These are phyloP conservation scores for Cardiospermum halicacabum DNA, from an alignment of 345 rosid species.

Conservation along the genomic window DNA sequence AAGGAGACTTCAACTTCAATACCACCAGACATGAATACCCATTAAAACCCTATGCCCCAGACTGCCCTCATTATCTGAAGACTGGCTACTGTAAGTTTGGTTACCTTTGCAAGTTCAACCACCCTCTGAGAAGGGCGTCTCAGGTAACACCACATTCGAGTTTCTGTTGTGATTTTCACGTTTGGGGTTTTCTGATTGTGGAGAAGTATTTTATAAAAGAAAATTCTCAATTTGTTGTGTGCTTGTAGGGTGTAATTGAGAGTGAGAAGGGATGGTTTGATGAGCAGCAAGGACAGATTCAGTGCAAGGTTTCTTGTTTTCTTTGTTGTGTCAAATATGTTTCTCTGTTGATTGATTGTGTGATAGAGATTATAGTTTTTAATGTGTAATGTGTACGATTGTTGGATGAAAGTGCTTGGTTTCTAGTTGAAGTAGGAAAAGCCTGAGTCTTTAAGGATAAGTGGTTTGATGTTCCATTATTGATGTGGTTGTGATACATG, in stretches of 20 bases:
- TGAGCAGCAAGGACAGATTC: conserved; percentile 16
- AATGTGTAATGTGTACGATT: conserved; percentile 4
- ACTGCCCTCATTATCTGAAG: conserved; percentile 18
- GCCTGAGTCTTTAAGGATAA: background rate
- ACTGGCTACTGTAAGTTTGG: conserved; percentile 23
- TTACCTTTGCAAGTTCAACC: conserved; percentile 23
- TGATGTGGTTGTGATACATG: background rate
- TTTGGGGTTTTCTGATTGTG: background rate
- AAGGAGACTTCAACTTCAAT: background rate
- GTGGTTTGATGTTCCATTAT: too few species aligned
- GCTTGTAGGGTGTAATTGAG: conserved; percentile 15
- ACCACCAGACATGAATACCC: conserved; percentile 15
- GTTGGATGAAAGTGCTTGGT: background rate
- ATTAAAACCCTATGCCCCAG: conserved; percentile 19
- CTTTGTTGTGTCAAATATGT: conserved; percentile 8
- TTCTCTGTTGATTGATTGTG: background rate
- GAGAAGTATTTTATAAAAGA: background rate
- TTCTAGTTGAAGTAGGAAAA: background rate
- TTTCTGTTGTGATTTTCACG: background rate
- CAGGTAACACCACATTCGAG: background rate
- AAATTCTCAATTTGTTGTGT: background rate
- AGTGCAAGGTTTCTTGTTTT: conserved; percentile 29
- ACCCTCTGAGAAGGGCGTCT: conserved; percentile 13
- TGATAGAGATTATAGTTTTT: background rate
- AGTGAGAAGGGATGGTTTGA: conserved; percentile 11